Evolutionary conservation across 495 filamentous ascomycete species (phyloP).

Genomic region (Chaetomidium leptoderma): DNA sequence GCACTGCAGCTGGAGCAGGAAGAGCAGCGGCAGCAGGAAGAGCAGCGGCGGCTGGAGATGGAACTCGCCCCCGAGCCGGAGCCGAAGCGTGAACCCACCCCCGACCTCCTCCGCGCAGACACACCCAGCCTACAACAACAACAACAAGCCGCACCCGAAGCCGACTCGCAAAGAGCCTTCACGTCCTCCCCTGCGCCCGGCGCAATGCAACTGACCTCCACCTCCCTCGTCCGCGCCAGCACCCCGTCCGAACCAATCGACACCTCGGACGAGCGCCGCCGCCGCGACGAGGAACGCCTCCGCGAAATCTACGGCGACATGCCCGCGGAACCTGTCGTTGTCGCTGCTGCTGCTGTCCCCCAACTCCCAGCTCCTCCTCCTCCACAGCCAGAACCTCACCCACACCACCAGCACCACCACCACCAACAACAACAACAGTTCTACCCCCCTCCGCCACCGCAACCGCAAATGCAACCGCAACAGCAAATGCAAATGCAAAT

Average conservation of each 20-base stretch:
- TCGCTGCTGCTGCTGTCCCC: too few relatives aligned
- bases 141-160: too few relatives aligned
- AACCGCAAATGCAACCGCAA: not conserved
- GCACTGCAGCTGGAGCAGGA: constrained; percentile 26
- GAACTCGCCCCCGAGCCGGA: constrained; percentile 30
- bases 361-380: not conserved
- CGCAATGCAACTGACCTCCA: constrained; percentile 14
- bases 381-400: not conserved
- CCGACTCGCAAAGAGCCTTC: not conserved
- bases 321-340: too few relatives aligned
- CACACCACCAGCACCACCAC: not conserved
- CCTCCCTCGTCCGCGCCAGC: constrained; percentile 7
- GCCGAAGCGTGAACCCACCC: not conserved
- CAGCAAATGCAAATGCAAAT: not conserved
- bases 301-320: constrained; percentile 52
- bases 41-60: constrained; percentile 19
- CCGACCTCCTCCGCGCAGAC: too few relatives aligned
- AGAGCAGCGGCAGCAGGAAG: constrained; percentile 35
- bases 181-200: constrained; percentile 18
- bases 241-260: constrained; percentile 25
- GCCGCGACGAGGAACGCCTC: constrained; percentile 47
- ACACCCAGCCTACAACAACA: too few relatives aligned
- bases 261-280: constrained; percentile 29
- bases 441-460: not conserved
- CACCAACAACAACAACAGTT: not conserved